Conservation (phyloP, 2,329 filamentous ascomycete genomes). For the Fusarium sp. region DNA sequence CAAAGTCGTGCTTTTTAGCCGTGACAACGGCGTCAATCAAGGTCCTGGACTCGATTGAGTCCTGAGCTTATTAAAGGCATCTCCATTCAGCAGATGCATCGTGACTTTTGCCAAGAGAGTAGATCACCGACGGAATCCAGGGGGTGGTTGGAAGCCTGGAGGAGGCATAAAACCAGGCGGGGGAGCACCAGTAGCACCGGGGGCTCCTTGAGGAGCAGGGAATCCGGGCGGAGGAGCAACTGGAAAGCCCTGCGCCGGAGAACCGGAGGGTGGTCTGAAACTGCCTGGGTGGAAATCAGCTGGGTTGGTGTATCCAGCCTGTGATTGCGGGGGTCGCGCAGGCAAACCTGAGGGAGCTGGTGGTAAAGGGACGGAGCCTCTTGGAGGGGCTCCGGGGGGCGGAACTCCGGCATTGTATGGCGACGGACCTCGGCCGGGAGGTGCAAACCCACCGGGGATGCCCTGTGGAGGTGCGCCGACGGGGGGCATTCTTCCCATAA, state of each 20-base stretch:
- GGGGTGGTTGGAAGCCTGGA: conserved; percentile 58
- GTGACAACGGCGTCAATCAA: conserved; percentile 24
- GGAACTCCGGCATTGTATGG: conserved; percentile 45
- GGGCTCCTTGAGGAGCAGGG: conserved; percentile 46
- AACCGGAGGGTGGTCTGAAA: conserved; percentile 52
- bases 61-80: conserved; percentile 24
- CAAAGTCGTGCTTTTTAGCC: conserved; percentile 24
- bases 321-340: conserved; percentile 58
- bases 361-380: conserved; percentile 52
- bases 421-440: conserved; percentile 47
- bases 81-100: conserved; percentile 10
- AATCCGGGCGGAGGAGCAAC: conserved; percentile 54
- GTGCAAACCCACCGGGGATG: conserved; percentile 51
- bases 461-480: conserved; percentile 46
- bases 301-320: conserved; percentile 56
- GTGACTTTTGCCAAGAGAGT: conserved; percentile 17
- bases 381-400: conserved; percentile 41
- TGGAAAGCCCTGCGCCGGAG: conserved; percentile 50
- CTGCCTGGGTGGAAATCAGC: conserved; percentile 58
- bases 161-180: conserved; percentile 54
- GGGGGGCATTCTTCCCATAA: conserved; percentile 44
- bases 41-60: conserved; percentile 19
- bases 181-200: conserved; percentile 48
- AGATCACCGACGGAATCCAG: conserved; percentile 53
- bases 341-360: conserved; percentile 61